Evolutionary conservation across 345 rosid species (phyloP).

Genomic region (Erodium maritimum): DNA sequence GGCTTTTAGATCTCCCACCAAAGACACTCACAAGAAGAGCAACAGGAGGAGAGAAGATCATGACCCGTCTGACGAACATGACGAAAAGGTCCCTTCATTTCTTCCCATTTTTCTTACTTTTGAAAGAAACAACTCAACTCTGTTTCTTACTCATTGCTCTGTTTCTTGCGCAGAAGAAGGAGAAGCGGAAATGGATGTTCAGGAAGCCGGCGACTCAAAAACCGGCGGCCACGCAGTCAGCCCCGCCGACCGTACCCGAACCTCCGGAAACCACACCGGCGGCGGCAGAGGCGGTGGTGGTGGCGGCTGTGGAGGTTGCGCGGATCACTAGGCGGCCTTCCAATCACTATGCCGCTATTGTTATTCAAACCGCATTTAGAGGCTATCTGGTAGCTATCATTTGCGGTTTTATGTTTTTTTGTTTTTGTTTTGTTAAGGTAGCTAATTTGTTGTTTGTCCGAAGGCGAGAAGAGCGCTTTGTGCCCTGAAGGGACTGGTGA

Average conservation of each 20-base stretch:
- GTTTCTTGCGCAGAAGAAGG: constrained; percentile 40
- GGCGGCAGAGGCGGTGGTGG: constrained; percentile 51
- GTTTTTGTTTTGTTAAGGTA: too few species aligned
- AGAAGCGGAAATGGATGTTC: constrained; percentile 72
- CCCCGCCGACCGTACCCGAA: background rate
- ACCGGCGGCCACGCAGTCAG: too few species aligned
- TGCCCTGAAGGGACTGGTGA: constrained; percentile 13
- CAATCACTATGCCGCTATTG: constrained; percentile 53
- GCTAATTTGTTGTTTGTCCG: background rate
- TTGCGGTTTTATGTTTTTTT: background rate
- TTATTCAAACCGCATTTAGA: constrained; percentile 74
- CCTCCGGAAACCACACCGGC: constrained; percentile 39
- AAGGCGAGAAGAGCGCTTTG: constrained; percentile 11
- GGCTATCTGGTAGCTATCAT: constrained; percentile 51
- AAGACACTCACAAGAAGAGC: constrained; percentile 41
- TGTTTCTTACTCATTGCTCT: background rate
- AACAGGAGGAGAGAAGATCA: constrained; percentile 25
- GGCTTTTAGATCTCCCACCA: constrained; percentile 71
- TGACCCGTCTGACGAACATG: constrained; percentile 34
- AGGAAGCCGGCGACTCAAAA: constrained; percentile 18
- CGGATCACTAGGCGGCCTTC: constrained; percentile 35
- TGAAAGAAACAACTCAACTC: background rate
- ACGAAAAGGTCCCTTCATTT: constrained; percentile 34
- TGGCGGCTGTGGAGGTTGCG: constrained; percentile 48
- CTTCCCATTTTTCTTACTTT: background rate